phyloP scores from a whole-genome alignment of 768 basidiomycete species.

The Udeniomyces megalosporus region DNA sequence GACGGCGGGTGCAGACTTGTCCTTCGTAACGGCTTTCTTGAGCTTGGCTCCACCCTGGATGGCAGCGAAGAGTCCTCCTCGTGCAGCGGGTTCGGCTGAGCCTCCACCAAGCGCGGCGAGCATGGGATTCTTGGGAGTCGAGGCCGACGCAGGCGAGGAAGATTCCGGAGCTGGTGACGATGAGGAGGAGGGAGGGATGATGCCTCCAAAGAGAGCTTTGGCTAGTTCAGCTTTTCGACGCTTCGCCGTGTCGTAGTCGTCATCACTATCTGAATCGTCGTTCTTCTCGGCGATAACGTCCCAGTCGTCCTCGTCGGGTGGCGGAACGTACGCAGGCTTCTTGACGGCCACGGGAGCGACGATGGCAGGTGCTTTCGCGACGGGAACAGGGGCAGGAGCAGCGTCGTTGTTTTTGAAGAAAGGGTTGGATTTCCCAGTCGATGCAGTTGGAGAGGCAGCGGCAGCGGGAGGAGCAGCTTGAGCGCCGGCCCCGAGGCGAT shows the following conservation, averaged over 20 bases:
- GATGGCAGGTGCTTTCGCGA: conserved; percentile 19
- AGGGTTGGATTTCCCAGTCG: conserved; percentile 47
- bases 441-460: conserved; percentile 28
- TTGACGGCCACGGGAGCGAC: conserved; percentile 25
- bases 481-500: conserved; percentile 36
- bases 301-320: conserved; percentile 64
- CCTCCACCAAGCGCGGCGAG: conserved; percentile 34
- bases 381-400: conserved; percentile 28
- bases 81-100: conserved; percentile 22
- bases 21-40: conserved; percentile 61
- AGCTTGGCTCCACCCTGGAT: conserved; percentile 63
- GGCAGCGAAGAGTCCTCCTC: conserved; percentile 52
- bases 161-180: conserved; percentile 19
- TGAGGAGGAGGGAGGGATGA: conserved; percentile 37
- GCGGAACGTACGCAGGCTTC: conserved; percentile 38
- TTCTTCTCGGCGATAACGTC: conserved; percentile 59
- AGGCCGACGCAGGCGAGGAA: conserved; percentile 19
- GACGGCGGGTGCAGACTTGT: conserved; percentile 53
- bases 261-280: conserved; percentile 44
- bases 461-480: conserved; percentile 24
- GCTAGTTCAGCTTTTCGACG: conserved; percentile 56
- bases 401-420: conserved; percentile 41
- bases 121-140: conserved; percentile 21
- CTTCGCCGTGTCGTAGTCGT: conserved; percentile 55
- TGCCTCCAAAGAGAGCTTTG: conserved; percentile 55